phyloP scores from a whole-genome alignment of 164 flowering plant genomes.

The Umbellularia californica region DNA sequence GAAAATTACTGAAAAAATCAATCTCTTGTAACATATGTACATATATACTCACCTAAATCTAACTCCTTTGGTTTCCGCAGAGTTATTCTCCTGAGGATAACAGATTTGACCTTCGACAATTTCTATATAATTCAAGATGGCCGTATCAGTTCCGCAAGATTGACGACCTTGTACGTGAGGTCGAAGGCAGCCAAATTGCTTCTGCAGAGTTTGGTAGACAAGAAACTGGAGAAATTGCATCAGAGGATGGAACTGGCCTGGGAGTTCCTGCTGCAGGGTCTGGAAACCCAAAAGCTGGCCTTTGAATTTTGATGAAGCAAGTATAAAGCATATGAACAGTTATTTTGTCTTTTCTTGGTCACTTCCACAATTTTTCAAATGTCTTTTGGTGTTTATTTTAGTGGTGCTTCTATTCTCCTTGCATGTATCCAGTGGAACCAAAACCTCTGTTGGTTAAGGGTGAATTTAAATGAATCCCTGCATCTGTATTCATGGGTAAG shows the following conservation, averaged over 20 bases:
- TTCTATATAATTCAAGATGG: constrained; percentile 88
- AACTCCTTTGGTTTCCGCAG: constrained; percentile 39
- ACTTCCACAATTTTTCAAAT: background rate
- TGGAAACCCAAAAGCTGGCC: constrained; percentile 75
- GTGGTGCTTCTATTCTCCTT: background rate
- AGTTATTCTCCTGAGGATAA: constrained; percentile 98
- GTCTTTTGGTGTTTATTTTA: background rate
- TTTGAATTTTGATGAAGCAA: background rate
- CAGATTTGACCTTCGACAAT: constrained; percentile 90
- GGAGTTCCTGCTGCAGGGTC: constrained; percentile 80
- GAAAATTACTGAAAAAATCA: too few species aligned
- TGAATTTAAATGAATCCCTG: too few species aligned
- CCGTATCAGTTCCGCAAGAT: constrained; percentile 92
- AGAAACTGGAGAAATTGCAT: constrained; percentile 19
- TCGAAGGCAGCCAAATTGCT: constrained; percentile 6
- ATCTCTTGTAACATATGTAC: too few species aligned
- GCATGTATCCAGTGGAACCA: too few species aligned
- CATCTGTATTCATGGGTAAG: too few species aligned
- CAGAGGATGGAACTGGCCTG: constrained; percentile 50
- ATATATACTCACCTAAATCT: too few species aligned
- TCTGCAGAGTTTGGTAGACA: constrained; percentile 4
- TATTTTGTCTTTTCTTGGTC: background rate
- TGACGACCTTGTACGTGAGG: constrained; percentile 65
- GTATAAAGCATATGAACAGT: background rate
- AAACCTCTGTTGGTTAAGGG: too few species aligned